phyloP scores from a whole-genome alignment of 2,329 filamentous ascomycete genomes.

The Fusarium transvaalense region DNA sequence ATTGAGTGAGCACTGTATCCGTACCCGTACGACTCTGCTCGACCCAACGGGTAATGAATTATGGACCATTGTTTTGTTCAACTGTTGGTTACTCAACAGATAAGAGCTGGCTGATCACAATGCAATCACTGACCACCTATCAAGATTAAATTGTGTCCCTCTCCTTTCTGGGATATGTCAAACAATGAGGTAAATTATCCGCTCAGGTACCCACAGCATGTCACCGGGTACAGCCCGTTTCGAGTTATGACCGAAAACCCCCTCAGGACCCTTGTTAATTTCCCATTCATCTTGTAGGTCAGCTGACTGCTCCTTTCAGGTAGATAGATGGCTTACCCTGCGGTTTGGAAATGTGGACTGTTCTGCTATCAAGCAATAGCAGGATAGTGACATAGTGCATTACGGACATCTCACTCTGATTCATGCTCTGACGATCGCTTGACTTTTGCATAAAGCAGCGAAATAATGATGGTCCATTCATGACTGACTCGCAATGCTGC shows the following conservation, averaged over 20 bases:
- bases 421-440: background rate
- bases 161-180: background rate
- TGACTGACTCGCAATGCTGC: background rate
- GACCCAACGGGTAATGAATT: background rate
- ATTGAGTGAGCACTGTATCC: background rate
- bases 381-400: background rate
- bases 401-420: background rate
- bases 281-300: background rate
- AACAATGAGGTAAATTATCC: background rate
- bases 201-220: background rate
- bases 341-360: too few relatives aligned
- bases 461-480: background rate
- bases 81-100: background rate
- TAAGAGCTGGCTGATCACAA: background rate
- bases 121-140: background rate
- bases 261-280: background rate
- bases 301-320: background rate
- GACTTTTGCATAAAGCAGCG: background rate
- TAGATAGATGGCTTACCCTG: background rate
- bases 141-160: background rate
- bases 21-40: background rate
- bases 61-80: conserved; percentile 1
- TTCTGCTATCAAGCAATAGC: too few relatives aligned
- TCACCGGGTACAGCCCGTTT: background rate
- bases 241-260: background rate